A percentile compares a stretch with the other conserved stretches of the same genome.
These are phyloP conservation scores for Zygnema circumcarinatum DNA, from an alignment of 139 green algal genomes.

Conservation along the genomic window DNA sequence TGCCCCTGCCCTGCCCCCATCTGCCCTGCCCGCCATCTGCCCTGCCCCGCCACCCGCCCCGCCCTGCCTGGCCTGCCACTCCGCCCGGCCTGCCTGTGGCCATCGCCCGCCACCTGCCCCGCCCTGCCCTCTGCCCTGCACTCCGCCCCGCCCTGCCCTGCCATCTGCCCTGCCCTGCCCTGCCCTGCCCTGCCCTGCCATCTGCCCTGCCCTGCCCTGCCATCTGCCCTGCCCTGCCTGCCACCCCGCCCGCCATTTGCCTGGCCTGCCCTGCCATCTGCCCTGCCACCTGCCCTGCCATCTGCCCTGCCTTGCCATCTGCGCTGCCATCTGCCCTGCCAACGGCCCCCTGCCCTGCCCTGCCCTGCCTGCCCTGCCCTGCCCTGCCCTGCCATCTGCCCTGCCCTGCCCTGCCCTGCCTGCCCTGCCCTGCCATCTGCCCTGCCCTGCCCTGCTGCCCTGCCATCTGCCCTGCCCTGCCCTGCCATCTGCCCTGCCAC, in stretches of 20 bases:
- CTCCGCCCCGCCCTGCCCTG: not conserved
- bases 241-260: not conserved
- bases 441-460: not conserved
- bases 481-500: not conserved
- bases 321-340: not conserved
- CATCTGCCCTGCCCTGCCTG: not conserved
- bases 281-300: not conserved
- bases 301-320: not conserved
- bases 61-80: too few species aligned
- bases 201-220: not conserved
- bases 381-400: not conserved
- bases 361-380: not conserved
- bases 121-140: not conserved
- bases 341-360: not conserved
- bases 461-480: not conserved
- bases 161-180: not conserved
- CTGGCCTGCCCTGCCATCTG: not conserved
- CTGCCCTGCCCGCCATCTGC: not conserved
- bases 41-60: too few species aligned
- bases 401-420: not conserved
- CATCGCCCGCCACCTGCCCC: too few species aligned
- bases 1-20: not conserved
- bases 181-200: not conserved
- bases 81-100: too few species aligned
- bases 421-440: not conserved